Conservation (phyloP, 2,329 filamentous ascomycete genomes). For the Phoma herbarum region DNA sequence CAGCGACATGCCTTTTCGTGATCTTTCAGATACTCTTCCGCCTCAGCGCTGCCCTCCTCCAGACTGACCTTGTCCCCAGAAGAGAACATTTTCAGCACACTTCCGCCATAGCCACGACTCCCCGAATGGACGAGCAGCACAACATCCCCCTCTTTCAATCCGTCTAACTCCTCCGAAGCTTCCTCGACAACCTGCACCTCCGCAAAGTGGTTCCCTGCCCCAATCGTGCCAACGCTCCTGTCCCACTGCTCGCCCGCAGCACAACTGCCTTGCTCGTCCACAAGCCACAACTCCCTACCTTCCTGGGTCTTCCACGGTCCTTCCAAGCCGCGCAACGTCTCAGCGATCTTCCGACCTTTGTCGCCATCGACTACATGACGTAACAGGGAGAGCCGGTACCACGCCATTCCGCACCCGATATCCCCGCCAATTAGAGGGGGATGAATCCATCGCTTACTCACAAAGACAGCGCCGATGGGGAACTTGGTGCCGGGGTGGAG, state of each 20-base stretch:
- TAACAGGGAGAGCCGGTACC: conserved; percentile 47
- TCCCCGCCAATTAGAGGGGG: conserved; percentile 52
- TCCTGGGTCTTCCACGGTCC: conserved; percentile 42
- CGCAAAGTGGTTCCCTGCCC: conserved; percentile 52
- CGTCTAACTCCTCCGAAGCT: conserved; percentile 15
- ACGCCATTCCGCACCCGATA: conserved; percentile 54
- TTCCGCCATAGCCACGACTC: conserved; percentile 48
- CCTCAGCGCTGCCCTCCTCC: conserved; percentile 33
- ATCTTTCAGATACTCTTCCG: conserved; percentile 44
- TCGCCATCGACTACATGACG: conserved; percentile 45
- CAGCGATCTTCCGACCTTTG: conserved; percentile 47
- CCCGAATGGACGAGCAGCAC: conserved; percentile 52
- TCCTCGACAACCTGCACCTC: conserved; percentile 52
- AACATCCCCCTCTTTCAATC: conserved; percentile 42
- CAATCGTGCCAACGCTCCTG: conserved; percentile 48
- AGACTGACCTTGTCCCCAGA: conserved; percentile 37
- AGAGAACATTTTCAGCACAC: conserved; percentile 45
- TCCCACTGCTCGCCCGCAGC: conserved; percentile 47
- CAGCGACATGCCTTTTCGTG: conserved; percentile 50
- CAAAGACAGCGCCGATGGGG: conserved; percentile 51
- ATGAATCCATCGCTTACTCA: conserved; percentile 48
- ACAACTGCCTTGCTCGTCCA: conserved; percentile 26
- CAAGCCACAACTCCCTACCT: conserved; percentile 44
- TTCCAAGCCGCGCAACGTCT: conserved; percentile 49
- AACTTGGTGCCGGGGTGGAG: conserved; percentile 51